phyloP scores from a whole-genome alignment of 78 protist species.

The Trichosphaerium sp. region DNA sequence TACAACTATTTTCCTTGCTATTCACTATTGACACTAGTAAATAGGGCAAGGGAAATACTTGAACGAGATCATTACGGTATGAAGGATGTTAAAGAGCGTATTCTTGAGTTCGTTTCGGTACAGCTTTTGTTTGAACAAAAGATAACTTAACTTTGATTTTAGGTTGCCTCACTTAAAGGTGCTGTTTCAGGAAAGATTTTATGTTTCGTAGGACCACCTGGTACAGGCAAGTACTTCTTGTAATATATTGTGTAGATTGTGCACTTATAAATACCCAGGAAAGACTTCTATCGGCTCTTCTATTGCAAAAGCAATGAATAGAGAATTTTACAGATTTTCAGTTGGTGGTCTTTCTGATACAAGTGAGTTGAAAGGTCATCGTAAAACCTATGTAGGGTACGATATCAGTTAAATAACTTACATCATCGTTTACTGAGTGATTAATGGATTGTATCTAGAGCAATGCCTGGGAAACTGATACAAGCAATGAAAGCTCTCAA shows the following conservation, averaged over 20 bases:
- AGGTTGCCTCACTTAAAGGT: conserved; percentile 56
- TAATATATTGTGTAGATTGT: no score
- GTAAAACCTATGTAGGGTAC: conserved; percentile 41
- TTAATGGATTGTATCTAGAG: conserved; percentile 84
- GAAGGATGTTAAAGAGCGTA: conserved; percentile 83
- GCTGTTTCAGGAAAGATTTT: conserved; percentile 82
- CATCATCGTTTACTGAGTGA: not conserved
- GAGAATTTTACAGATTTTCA: conserved; percentile 78
- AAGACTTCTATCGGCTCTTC: conserved; percentile 85
- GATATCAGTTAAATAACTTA: not conserved
- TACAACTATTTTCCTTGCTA: not conserved
- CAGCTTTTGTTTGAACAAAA: no score
- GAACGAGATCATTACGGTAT: conserved; percentile 80
- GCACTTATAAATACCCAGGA: conserved; percentile 62
- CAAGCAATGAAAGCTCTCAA: conserved; percentile 65
- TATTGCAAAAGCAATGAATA: conserved; percentile 51
- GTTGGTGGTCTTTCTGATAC: conserved; percentile 92
- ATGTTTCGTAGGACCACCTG: conserved; percentile 86
- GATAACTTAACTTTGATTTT: no score
- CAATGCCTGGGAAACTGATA: conserved; percentile 94
- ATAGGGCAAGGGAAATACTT: conserved; percentile 6
- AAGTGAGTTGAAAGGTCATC: conserved; percentile 90
- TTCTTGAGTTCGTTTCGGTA: conserved; percentile 86
- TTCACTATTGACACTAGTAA: not conserved
- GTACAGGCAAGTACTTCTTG: conserved; percentile 57